Percentiles rank a stretch among this genome's conserved stretches.
Conservation (phyloP, 2,329 filamentous ascomycete species). For the Aspergillus sp. region DNA sequence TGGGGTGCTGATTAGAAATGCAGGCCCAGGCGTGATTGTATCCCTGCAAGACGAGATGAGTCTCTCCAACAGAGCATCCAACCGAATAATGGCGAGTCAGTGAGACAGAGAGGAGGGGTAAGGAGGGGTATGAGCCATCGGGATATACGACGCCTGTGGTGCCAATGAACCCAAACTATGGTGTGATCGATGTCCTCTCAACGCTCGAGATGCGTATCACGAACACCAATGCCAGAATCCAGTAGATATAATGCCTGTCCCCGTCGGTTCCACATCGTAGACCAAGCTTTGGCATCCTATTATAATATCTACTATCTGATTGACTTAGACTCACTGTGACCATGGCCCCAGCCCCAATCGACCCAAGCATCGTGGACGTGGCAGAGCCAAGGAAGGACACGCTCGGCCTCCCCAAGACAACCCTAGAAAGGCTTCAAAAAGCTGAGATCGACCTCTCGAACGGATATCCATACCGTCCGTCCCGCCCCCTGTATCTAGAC, state of each 20-base stretch:
- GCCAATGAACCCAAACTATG: constrained; percentile 30
- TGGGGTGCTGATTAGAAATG: constrained; percentile 10
- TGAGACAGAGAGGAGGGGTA: neutral
- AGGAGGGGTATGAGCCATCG: constrained; percentile 5
- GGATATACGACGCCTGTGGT: constrained; percentile 9
- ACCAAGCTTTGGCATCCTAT: neutral
- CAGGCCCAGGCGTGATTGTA: constrained; percentile 12
- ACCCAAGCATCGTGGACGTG: constrained; percentile 63
- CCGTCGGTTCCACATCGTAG: neutral
- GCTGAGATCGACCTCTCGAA: constrained; percentile 68
- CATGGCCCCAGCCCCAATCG: constrained; percentile 62
- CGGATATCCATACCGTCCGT: constrained; percentile 70
- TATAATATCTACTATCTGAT: neutral
- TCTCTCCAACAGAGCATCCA: neutral
- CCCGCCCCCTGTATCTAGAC: constrained; percentile 66
- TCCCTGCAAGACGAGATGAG: constrained; percentile 24
- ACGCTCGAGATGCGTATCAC: neutral
- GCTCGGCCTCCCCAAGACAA: constrained; percentile 59
- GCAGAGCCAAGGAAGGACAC: constrained; percentile 63
- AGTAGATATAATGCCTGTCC: neutral
- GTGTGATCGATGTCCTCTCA: constrained; percentile 26
- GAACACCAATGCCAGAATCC: neutral
- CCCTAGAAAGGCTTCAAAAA: constrained; percentile 62
- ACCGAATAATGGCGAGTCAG: constrained; percentile 2
- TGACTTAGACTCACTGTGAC: constrained; percentile 3